phyloP scores from a whole-genome alignment of 768 basidiomycete species.

The Tylopilus sp. region DNA sequence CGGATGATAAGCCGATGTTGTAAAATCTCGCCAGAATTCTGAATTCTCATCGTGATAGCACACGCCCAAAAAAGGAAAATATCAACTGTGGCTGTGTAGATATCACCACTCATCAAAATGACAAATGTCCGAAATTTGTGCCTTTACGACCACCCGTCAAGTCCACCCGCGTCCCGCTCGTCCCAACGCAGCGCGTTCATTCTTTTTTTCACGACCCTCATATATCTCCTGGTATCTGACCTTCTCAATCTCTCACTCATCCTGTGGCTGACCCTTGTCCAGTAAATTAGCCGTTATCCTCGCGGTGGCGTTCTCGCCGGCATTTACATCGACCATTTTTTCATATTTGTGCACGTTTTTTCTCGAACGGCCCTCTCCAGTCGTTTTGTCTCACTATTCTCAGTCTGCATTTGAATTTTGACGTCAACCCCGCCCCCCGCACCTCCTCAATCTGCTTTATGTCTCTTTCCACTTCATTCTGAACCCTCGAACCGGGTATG shows the following conservation, averaged over 20 bases:
- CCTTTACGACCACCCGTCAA: slow-evolving; percentile 14
- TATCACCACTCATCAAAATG: slow-evolving; percentile 20
- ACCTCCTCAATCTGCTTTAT: slow-evolving; percentile 14
- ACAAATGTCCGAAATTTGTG: slow-evolving; percentile 24
- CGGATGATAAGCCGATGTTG: slow-evolving; percentile 6
- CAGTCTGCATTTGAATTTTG: slow-evolving; percentile 15
- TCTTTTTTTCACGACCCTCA: slow-evolving; percentile 17
- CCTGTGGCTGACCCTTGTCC: slow-evolving; percentile 10
- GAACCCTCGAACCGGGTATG: slow-evolving; percentile 9
- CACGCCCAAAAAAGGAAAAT: slow-evolving; percentile 14
- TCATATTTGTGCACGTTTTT: slow-evolving; percentile 8
- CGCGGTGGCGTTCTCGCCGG: slow-evolving; percentile 4
- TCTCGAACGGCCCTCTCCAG: neutral
- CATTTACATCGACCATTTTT: slow-evolving; percentile 2
- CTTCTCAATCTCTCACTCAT: neutral
- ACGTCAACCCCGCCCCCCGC: slow-evolving; percentile 4
- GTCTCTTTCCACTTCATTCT: slow-evolving; percentile 16
- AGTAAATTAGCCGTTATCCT: slow-evolving; percentile 19
- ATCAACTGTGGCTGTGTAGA: slow-evolving; percentile 19
- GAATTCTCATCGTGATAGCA: neutral
- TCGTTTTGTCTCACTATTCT: slow-evolving; percentile 9
- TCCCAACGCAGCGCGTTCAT: slow-evolving; percentile 1
- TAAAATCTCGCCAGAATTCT: neutral
- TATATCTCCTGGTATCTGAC: slow-evolving; percentile 5
- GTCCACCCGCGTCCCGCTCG: slow-evolving; percentile 2